Percentiles rank a stretch among this genome's conserved stretches.
Conservation (phyloP, 2,329 filamentous ascomycete species). For the Emmonsia crescens region DNA sequence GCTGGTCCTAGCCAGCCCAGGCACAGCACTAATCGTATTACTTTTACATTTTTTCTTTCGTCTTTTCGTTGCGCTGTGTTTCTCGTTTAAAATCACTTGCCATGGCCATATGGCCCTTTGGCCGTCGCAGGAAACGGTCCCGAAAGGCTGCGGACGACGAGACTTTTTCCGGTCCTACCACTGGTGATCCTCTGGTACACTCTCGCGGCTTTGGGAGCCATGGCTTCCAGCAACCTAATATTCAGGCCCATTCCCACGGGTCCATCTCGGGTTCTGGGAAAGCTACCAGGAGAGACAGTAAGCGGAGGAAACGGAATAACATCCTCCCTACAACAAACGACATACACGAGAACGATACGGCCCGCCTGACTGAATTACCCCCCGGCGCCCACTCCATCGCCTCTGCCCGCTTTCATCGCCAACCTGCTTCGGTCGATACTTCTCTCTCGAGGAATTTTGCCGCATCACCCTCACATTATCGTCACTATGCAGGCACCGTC, state of each 20-base stretch:
- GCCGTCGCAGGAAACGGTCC: constrained; percentile 60
- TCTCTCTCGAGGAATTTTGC: constrained; percentile 12
- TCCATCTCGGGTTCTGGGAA: constrained; percentile 10
- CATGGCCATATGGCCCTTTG: constrained; percentile 80
- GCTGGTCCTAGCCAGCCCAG: constrained; percentile 16
- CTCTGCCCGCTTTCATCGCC: constrained; percentile 10
- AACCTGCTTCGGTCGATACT: constrained; percentile 16
- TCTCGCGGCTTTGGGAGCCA: constrained; percentile 23
- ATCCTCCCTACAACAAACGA: constrained; percentile 1
- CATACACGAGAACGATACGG: constrained; percentile 9
- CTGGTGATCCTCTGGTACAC: constrained; percentile 8
- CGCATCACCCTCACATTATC: constrained; percentile 3
- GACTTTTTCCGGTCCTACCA: constrained; percentile 20
- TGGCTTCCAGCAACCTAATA: constrained; percentile 10
- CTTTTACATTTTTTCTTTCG: background rate
- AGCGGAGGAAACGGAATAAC: constrained; percentile 22
- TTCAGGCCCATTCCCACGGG: constrained; percentile 10
- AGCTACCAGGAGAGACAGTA: constrained; percentile 21
- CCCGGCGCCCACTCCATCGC: constrained; percentile 4
- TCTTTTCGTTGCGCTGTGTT: constrained; percentile 15
- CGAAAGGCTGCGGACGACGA: constrained; percentile 46
- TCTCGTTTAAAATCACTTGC: constrained; percentile 18
- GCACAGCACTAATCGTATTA: background rate
- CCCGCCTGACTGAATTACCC: constrained; percentile 7
- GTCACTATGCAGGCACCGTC: constrained; percentile 15